Conservation (phyloP, 352 stramenopile genomes). For the Pythium folliculosum region DNA sequence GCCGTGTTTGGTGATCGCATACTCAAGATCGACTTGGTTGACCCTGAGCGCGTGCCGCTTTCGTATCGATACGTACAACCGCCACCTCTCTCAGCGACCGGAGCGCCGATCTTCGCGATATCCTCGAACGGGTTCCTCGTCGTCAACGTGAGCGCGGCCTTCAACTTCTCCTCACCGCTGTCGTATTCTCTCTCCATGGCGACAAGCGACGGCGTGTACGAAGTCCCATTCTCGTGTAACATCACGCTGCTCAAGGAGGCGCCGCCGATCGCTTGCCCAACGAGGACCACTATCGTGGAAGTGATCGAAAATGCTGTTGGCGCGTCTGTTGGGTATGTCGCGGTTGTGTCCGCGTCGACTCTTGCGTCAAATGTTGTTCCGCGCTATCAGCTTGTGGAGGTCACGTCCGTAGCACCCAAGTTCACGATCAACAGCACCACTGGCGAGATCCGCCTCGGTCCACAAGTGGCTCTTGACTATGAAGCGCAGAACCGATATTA, state of each 20-base stretch:
- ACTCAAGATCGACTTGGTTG: constrained; percentile 18
- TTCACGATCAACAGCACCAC: constrained; percentile 46
- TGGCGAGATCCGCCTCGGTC: constrained; percentile 34
- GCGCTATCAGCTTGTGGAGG: background rate
- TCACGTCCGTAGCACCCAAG: background rate
- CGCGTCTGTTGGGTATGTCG: constrained; percentile 5
- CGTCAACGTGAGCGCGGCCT: constrained; percentile 15
- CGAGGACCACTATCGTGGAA: background rate
- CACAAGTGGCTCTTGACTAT: constrained; percentile 41
- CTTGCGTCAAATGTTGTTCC: background rate
- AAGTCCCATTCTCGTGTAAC: constrained; percentile 26
- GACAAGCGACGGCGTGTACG: constrained; percentile 27
- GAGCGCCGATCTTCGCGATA: constrained; percentile 16
- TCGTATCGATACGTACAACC: constrained; percentile 11
- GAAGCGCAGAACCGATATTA: constrained; percentile 34
- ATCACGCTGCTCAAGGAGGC: constrained; percentile 31
- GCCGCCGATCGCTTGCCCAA: constrained; percentile 41
- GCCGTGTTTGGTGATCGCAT: constrained; percentile 21
- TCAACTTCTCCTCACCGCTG: constrained; percentile 30
- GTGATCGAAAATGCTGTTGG: constrained; percentile 25
- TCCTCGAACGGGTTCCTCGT: constrained; percentile 15
- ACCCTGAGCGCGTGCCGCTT: constrained; percentile 20
- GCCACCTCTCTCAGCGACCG: constrained; percentile 1
- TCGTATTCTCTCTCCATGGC: constrained; percentile 11
- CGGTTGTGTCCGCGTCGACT: background rate